Percentiles rank a stretch among this genome's conserved stretches.
phyloP scores from a whole-genome alignment of 345 rosid species.

The Moringa oleifera region DNA sequence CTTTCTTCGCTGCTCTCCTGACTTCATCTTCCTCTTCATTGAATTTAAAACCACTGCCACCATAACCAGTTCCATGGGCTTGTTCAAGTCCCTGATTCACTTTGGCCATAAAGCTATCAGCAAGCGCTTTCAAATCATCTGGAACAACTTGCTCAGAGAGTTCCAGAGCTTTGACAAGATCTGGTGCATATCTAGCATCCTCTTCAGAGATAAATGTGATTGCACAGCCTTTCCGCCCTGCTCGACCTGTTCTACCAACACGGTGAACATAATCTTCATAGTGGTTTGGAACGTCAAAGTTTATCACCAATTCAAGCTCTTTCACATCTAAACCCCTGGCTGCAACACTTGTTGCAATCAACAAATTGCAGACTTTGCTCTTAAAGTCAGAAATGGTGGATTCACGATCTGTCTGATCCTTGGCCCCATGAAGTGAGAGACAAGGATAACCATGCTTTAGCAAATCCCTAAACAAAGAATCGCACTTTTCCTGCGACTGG shows the following conservation, averaged over 20 bases:
- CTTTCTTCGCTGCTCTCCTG: constrained; percentile 90
- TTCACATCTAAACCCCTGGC: constrained; percentile 97
- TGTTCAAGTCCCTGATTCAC: constrained; percentile 94
- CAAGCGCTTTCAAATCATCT: constrained; percentile 75
- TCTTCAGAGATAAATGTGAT: constrained; percentile 89
- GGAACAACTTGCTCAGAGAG: constrained; percentile 97
- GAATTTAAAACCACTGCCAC: constrained; percentile 98
- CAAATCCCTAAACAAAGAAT: constrained; percentile 73
- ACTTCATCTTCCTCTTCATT: constrained; percentile 97
- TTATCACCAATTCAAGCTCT: constrained; percentile 90
- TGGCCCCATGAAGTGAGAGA: constrained; percentile 92
- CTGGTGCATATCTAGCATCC: constrained; percentile 94
- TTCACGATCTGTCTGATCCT: constrained; percentile 95
- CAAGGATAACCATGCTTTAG: constrained; percentile 82
- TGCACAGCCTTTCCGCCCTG: constrained; percentile 93
- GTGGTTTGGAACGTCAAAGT: constrained; percentile 90
- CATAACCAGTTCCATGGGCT: constrained; percentile 95
- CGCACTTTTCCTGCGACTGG: constrained; percentile 87
- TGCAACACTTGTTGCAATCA: constrained; percentile 91
- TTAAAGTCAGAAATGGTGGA: constrained; percentile 89
- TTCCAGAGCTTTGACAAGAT: constrained; percentile 88
- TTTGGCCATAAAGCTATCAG: constrained; percentile 86
- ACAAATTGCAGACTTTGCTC: constrained; percentile 82
- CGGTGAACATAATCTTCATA: constrained; percentile 97
- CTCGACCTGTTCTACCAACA: constrained; percentile 97